Evolutionary conservation across 2,329 filamentous ascomycete species (phyloP), one percentile per base, ranked within the genome.

Genomic region (Fusarium cyanostomum): DNA sequence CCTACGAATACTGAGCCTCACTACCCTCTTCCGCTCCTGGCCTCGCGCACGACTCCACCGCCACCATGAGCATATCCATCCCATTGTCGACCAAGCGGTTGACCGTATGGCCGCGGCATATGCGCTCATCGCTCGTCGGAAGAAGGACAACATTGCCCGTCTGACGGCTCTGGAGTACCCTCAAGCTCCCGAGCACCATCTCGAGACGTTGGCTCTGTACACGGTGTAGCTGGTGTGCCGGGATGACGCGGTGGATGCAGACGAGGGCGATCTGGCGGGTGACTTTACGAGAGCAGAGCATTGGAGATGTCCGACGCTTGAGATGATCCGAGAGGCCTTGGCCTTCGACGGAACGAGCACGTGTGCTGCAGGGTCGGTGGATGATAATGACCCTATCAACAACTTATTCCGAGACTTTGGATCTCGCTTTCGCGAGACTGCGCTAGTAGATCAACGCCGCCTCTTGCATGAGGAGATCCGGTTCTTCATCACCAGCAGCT

Each of bases 21-120:
- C 45, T 4, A 27, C 34, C 26, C 48, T 73, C 28, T 69, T 76
- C 51, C 48, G 46, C 11, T 28, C 51, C 9, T 76, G 74, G 73
- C 67, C 71, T 1, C n/a, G 55, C 4, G 52, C 61, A 2, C 50
- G 46, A n/a, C 31, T 60, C 27, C 73, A 75, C 44, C 27, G 28
- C 15, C 59, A 69, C 44, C 66, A 73, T 56, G 52, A 49, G 3
- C 46, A 56, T 8, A 39, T 73, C 18, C 50, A 57, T 7, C 39
- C 58, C n/a, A 24, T 70, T 13, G 66, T 72, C 4, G 60, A 68
- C 38, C 50, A 46, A 33, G 50, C 60, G 48, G 52, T 73, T 21
- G 64, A 64, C 68, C 59, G 75, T 31, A 67, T 81, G 45, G 77
- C 77, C 52, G 68, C 72, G 5, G 72, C 75, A 54, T 72, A 80